Conservation (phyloP, 768 basidiomycete species). For the Phanerodontia chrysosporium region DNA sequence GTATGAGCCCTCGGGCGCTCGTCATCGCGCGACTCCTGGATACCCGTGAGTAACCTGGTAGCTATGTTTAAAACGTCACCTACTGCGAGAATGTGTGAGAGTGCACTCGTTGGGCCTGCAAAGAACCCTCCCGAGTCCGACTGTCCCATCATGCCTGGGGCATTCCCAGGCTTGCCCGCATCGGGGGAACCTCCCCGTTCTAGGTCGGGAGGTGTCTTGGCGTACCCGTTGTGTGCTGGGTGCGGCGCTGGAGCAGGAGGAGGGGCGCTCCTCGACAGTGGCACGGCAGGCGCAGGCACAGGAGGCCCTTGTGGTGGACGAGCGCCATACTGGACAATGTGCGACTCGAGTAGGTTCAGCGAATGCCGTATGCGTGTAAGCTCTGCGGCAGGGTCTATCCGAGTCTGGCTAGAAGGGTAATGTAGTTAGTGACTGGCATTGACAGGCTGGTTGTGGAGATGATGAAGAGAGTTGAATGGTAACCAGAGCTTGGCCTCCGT, state of each 20-base stretch:
- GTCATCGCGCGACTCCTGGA: conserved; percentile 15
- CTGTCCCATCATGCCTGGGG: conserved; percentile 64
- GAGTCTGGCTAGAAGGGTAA: conserved; percentile 25
- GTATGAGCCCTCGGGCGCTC: conserved; percentile 15
- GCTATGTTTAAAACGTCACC: conserved; percentile 15
- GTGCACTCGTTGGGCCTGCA: conserved; percentile 74
- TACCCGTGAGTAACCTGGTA: background rate
- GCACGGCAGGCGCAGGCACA: background rate
- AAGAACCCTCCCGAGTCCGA: conserved; percentile 68
- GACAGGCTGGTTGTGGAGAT: background rate
- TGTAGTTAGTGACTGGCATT: conserved; percentile 10
- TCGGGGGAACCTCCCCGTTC: background rate
- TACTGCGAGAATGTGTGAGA: conserved; percentile 65
- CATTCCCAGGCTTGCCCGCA: conserved; percentile 17
- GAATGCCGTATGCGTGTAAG: conserved; percentile 67
- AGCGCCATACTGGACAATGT: conserved; percentile 36
- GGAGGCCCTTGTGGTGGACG: conserved; percentile 35
- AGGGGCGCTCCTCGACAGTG: background rate
- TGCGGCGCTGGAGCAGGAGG: conserved; percentile 23
- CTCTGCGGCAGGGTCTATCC: conserved; percentile 59
- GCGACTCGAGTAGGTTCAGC: conserved; percentile 60
- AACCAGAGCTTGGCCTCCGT: background rate
- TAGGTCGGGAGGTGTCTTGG: conserved; percentile 14
- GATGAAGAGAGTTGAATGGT: conserved; percentile 9
- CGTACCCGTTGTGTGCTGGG: conserved; percentile 41